Evolutionary conservation across 2,329 filamentous ascomycete species (phyloP), one percentile per base, ranked within the genome.

Genomic region (Alternaria arborescens): DNA sequence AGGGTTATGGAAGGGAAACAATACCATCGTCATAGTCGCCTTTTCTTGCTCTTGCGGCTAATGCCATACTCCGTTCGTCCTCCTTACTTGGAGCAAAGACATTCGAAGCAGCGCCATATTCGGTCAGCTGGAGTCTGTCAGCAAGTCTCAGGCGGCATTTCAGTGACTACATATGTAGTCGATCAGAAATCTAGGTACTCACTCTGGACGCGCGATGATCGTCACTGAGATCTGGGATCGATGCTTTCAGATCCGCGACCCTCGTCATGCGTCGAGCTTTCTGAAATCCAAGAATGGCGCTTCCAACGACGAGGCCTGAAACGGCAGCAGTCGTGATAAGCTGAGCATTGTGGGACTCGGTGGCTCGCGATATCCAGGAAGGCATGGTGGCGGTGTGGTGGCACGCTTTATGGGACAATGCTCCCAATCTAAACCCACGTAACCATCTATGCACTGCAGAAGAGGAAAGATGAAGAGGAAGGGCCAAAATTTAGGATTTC

Each of bases 271-370:
- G 81, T 65, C 81, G 82, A 36, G 85, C 81, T 55, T 85, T 82
- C 71, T 89, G 87, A 54, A 85, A 82, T 3, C 86, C 85, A 47
- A 88, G 78, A 47, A 89, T 86, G 1, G 85, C 82, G 66, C 82
- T 81, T 5, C 80, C 82, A 26, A 84, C 82, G 6, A 85, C 71
- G 8, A 80, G 79, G 11, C 81, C 81, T 5, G 83, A 84, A 10
- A 84, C 76, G 22, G 92, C 82, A 2, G 92, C 92, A 0, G 91
- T 93, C 3, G 89, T 86, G 18, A 88, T 85, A 36, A 95, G 82
- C 76, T 93, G 91, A 42, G 82, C 77, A 69, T 80, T 77, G 71
- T 83, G 83, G 41, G 81, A 83, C 40, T 78, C 75, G 5, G 79
- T 78, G 32, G 78, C 73, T 50, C 80, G 75, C 60, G 80, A 76